phyloP scores from a whole-genome alignment of 2,329 filamentous ascomycete species.

The Epichloe amarillans region DNA sequence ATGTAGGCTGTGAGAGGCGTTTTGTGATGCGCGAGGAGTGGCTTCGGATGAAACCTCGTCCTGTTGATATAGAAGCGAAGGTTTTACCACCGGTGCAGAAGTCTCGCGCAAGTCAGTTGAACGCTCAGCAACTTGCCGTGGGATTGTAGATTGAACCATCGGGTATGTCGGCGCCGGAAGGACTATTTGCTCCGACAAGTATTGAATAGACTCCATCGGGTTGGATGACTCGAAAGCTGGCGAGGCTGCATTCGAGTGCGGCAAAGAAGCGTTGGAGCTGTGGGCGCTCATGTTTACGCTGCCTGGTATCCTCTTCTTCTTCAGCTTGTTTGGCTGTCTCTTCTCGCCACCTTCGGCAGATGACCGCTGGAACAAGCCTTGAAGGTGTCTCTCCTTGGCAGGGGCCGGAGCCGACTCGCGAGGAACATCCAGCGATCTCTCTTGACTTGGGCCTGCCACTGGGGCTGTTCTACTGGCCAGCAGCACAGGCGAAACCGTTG shows the following conservation, averaged over 20 bases:
- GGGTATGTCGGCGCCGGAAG: not conserved
- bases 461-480: slow-evolving; percentile 17
- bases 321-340: slow-evolving; percentile 76
- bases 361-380: slow-evolving; percentile 58
- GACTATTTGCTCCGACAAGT: slow-evolving; percentile 2
- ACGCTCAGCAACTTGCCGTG: not conserved
- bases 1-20: slow-evolving; percentile 28
- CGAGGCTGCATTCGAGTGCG: slow-evolving; percentile 30
- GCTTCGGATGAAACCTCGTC: slow-evolving; percentile 28
- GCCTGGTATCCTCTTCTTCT: slow-evolving; percentile 69
- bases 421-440: slow-evolving; percentile 30
- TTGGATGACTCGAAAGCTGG: slow-evolving; percentile 33
- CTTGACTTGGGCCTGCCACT: slow-evolving; percentile 32
- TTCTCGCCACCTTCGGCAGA: slow-evolving; percentile 46
- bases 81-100: slow-evolving; percentile 4
- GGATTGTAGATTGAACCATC: not conserved
- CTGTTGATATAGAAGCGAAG: slow-evolving; percentile 10
- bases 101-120: not conserved
- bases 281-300: slow-evolving; percentile 78
- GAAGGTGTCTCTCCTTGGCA: slow-evolving; percentile 52
- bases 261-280: slow-evolving; percentile 70
- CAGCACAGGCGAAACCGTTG: slow-evolving; percentile 12
- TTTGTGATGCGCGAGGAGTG: slow-evolving; percentile 34
- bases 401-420: slow-evolving; percentile 41
- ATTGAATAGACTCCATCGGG: slow-evolving; percentile 27